These are phyloP conservation scores for Phytophthora sp. DNA, from an alignment of 352 stramenopile species.

Conservation along the genomic window DNA sequence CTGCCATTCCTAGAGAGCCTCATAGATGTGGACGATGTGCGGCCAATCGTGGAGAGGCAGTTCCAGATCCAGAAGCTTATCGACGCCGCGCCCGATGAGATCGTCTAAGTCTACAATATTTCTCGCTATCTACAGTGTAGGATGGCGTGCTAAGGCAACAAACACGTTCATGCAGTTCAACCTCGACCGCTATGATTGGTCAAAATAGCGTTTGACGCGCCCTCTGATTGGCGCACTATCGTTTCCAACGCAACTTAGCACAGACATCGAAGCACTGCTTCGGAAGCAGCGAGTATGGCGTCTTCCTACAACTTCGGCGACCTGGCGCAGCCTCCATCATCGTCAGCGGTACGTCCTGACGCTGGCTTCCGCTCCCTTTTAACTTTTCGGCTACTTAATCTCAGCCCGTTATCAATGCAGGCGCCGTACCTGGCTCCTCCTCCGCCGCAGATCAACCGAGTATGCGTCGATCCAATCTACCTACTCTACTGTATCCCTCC, in stretches of 20 bases:
- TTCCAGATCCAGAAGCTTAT: slow-evolving; percentile 94
- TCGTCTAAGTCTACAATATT: slow-evolving; percentile 36
- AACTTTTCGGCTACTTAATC: neutral
- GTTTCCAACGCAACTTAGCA: neutral
- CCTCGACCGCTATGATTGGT: slow-evolving; percentile 11
- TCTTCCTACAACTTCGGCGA: slow-evolving; percentile 37
- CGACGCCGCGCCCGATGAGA: slow-evolving; percentile 68
- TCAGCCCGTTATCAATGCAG: slow-evolving; percentile 3
- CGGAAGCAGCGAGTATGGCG: slow-evolving; percentile 19
- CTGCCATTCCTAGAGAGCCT: slow-evolving; percentile 94
- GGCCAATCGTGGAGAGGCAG: slow-evolving; percentile 87
- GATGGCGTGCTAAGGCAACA: slow-evolving; percentile 10
- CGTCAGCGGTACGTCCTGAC: slow-evolving; percentile 19
- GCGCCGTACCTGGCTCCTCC: slow-evolving; percentile 31
- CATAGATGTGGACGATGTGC: slow-evolving; percentile 88
- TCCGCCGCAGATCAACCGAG: slow-evolving; percentile 38
- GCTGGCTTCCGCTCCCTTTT: neutral
- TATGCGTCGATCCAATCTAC: slow-evolving; percentile 8
- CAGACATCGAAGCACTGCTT: neutral
- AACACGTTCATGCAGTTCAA: slow-evolving; percentile 11
- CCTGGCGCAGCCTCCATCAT: slow-evolving; percentile 22
- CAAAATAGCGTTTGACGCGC: slow-evolving; percentile 23
- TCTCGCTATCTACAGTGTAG: neutral
- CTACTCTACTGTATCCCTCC: neutral
- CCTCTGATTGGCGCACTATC: slow-evolving; percentile 31